Conservation (phyloP, 805 yeast species). For the Lipomyces spencermartinsiae region DNA sequence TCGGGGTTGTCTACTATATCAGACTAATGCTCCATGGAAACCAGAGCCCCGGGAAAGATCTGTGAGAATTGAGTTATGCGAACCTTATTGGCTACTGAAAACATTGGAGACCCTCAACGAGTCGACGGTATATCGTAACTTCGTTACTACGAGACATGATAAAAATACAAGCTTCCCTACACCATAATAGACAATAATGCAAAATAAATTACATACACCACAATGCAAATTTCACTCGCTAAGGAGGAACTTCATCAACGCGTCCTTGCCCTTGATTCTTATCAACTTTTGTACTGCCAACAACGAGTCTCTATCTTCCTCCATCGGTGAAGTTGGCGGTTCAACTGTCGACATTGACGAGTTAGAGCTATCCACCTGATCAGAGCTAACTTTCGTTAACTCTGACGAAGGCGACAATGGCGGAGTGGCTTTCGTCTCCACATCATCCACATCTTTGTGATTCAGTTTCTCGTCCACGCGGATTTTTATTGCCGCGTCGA, state of each 20-base stretch:
- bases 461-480: neutral
- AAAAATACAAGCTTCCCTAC: neutral
- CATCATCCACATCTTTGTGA: neutral
- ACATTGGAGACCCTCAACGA: too few relatives aligned
- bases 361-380: neutral
- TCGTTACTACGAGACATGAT: neutral
- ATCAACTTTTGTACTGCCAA: conserved; percentile 64
- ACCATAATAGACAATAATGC: neutral
- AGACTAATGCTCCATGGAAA: too few relatives aligned
- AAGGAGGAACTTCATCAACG: conserved; percentile 62
- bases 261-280: conserved; percentile 71
- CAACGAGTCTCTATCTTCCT: conserved; percentile 51
- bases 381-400: neutral
- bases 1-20: too few relatives aligned
- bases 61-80: too few relatives aligned
- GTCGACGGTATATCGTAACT: neutral
- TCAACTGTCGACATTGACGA: neutral
- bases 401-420: neutral
- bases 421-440: neutral
- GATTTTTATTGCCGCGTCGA: conserved; percentile 30
- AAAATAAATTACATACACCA: conserved; percentile 1
- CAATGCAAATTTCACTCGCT: conserved; percentile 10
- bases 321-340: neutral
- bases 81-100: too few relatives aligned
- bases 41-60: too few relatives aligned